phyloP scores from a whole-genome alignment of 495 filamentous ascomycete genomes.

The Neurospora sp. region DNA sequence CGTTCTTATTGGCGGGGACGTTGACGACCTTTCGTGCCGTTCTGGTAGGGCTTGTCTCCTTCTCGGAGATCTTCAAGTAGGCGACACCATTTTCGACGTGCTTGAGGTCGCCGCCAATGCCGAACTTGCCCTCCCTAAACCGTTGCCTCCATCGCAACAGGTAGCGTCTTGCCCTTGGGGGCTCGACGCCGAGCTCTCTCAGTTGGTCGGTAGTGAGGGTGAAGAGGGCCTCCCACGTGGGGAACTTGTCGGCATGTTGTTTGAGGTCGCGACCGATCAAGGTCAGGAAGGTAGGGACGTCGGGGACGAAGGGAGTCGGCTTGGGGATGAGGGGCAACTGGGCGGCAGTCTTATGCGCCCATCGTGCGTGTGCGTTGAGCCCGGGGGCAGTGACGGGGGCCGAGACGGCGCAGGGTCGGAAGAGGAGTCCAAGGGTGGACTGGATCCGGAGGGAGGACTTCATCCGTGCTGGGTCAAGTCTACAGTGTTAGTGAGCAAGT shows the following conservation, averaged over 20 bases:
- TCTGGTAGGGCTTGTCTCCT: conserved; percentile 23
- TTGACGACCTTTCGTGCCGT: conserved; percentile 52
- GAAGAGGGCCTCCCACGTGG: conserved; percentile 85
- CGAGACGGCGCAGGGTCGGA: conserved; percentile 16
- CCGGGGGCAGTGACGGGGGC: conserved; percentile 8
- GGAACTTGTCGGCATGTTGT: conserved; percentile 71
- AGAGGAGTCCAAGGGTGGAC: conserved; percentile 20
- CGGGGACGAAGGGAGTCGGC: conserved; percentile 77
- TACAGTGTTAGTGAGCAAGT: neutral
- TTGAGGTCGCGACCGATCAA: conserved; percentile 81
- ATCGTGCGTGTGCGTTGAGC: conserved; percentile 20
- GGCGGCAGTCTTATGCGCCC: conserved; percentile 19
- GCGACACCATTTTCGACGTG: conserved; percentile 64
- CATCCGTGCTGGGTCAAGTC: conserved; percentile 14
- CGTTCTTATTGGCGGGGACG: conserved; percentile 43
- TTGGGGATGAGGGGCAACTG: conserved; percentile 45
- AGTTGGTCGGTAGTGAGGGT: conserved; percentile 64
- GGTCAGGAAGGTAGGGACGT: conserved; percentile 78
- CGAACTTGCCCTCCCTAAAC: conserved; percentile 64
- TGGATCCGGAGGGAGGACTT: conserved; percentile 17
- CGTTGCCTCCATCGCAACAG: conserved; percentile 77
- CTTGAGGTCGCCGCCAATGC: conserved; percentile 67
- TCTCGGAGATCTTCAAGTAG: conserved; percentile 57
- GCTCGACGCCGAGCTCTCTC: conserved; percentile 74
- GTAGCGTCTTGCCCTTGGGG: conserved; percentile 69